A percentile compares a stretch with the other conserved stretches of the same genome.
Evolutionary conservation across 2,329 filamentous ascomycete species (phyloP).

Genomic region (Davidsoniella neocaledoniae): DNA sequence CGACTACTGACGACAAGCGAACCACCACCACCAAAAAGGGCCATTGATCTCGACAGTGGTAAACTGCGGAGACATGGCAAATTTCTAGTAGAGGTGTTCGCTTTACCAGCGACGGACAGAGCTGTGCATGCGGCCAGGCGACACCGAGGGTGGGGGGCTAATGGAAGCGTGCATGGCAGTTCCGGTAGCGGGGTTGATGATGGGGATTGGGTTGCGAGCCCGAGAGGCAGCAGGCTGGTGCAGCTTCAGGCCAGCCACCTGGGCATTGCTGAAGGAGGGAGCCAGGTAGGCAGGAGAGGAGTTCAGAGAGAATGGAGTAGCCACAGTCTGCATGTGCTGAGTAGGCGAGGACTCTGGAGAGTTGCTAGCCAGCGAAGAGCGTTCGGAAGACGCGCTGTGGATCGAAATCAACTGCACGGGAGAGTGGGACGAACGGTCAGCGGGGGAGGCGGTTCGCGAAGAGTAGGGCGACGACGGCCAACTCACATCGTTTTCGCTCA

Average conservation of each 20-base stretch:
- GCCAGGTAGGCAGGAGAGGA: constrained; percentile 49
- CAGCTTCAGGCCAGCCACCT: constrained; percentile 55
- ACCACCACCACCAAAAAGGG: neutral
- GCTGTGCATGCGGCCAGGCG: constrained; percentile 42
- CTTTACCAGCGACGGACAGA: constrained; percentile 38
- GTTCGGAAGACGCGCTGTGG: constrained; percentile 83
- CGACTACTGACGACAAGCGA: constrained; percentile 1
- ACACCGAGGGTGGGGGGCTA: constrained; percentile 64
- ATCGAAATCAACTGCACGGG: constrained; percentile 65
- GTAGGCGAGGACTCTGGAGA: constrained; percentile 85
- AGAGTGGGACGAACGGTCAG: constrained; percentile 18
- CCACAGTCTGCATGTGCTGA: constrained; percentile 66
- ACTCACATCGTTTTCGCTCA: constrained; percentile 88
- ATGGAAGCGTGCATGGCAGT: constrained; percentile 47
- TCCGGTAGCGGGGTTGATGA: constrained; percentile 89
- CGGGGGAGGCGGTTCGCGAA: constrained; percentile 14
- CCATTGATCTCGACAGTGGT: neutral
- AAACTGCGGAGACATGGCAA: neutral
- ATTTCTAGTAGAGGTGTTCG: neutral
- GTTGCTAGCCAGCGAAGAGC: constrained; percentile 85
- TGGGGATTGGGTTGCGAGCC: constrained; percentile 87
- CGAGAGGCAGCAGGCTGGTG: constrained; percentile 84
- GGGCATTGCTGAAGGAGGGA: constrained; percentile 48
- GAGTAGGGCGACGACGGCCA: constrained; percentile 10
- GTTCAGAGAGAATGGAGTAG: constrained; percentile 60